These are phyloP conservation scores for Rhizoclosmatium sp. DNA, from an alignment of 192 early-diverging fungal genomes.

Conservation along the genomic window DNA sequence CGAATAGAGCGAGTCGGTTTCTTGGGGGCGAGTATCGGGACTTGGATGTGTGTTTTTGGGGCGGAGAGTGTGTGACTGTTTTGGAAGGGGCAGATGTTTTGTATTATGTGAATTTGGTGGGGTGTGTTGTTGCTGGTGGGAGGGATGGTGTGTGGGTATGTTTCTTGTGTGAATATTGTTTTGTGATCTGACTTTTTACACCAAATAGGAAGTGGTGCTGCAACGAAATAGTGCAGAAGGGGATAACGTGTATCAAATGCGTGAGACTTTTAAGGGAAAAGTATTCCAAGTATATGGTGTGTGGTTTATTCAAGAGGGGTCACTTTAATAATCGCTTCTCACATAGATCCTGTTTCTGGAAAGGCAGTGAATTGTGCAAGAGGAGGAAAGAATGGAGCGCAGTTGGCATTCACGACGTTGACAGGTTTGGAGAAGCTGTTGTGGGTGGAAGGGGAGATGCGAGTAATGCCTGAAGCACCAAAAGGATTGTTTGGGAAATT, in stretches of 20 bases:
- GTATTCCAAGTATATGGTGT: conserved; percentile 4
- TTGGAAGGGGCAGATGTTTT: not conserved
- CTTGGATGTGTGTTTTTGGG: conserved; percentile 25
- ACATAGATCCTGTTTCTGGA: not conserved
- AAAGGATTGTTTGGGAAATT: not conserved
- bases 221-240: conserved; percentile 9
- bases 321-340: not conserved
- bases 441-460: conserved; percentile 29
- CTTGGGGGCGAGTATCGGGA: not conserved
- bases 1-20: not conserved
- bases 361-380: not conserved
- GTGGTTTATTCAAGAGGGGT: not conserved
- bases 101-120: conserved; percentile 24
- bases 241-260: not conserved
- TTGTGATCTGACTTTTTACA: too few species aligned
- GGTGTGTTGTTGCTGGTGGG: conserved; percentile 8
- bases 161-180: not conserved
- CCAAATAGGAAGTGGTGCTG: not conserved
- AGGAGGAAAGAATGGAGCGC: not conserved
- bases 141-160: not conserved
- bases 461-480: not conserved
- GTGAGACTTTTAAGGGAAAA: conserved; percentile 9
- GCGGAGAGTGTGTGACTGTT: conserved; percentile 11
- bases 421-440: conserved; percentile 18
- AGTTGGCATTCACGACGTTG: conserved; percentile 18